phyloP scores from a whole-genome alignment of 2,329 filamentous ascomycete genomes.

The Thielaviopsis musarum region DNA sequence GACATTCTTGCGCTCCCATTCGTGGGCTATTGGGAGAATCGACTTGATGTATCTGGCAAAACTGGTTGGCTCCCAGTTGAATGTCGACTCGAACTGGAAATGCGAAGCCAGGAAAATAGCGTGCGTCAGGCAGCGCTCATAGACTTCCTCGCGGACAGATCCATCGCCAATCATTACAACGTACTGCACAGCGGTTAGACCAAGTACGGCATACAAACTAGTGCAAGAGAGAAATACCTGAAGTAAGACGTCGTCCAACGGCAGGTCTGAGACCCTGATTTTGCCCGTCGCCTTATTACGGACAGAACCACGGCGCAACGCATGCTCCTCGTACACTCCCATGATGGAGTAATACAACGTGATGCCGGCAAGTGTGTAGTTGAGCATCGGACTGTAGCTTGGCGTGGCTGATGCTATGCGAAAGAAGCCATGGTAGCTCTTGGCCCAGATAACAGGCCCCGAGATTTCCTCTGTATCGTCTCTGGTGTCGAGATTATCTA shows the following conservation, averaged over 20 bases:
- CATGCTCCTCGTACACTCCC: constrained; percentile 32
- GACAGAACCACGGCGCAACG: constrained; percentile 18
- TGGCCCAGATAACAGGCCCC: constrained; percentile 46
- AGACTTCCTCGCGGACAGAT: constrained; percentile 31
- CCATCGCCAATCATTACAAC: constrained; percentile 36
- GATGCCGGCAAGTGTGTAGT: constrained; percentile 45
- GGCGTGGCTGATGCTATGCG: constrained; percentile 40
- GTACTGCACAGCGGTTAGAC: constrained; percentile 23
- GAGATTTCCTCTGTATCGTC: constrained; percentile 17
- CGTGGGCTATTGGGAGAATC: neutral
- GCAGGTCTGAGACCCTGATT: constrained; percentile 17
- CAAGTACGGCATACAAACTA: neutral
- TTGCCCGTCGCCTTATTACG: constrained; percentile 18
- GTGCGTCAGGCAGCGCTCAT: constrained; percentile 29
- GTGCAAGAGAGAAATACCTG: constrained; percentile 16
- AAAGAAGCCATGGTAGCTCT: constrained; percentile 50
- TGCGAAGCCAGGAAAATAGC: constrained; percentile 36
- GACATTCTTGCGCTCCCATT: constrained; percentile 7
- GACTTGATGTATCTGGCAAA: constrained; percentile 32
- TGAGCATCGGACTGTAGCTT: constrained; percentile 38
- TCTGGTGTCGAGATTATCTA: constrained; percentile 17
- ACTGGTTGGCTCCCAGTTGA: constrained; percentile 28
- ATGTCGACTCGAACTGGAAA: constrained; percentile 25
- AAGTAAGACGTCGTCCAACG: constrained; percentile 20
- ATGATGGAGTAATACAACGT: constrained; percentile 45